Evolutionary conservation across 2,329 filamentous ascomycete genomes (phyloP).

Genomic region (Hawksworthiomyces lignivorus): DNA sequence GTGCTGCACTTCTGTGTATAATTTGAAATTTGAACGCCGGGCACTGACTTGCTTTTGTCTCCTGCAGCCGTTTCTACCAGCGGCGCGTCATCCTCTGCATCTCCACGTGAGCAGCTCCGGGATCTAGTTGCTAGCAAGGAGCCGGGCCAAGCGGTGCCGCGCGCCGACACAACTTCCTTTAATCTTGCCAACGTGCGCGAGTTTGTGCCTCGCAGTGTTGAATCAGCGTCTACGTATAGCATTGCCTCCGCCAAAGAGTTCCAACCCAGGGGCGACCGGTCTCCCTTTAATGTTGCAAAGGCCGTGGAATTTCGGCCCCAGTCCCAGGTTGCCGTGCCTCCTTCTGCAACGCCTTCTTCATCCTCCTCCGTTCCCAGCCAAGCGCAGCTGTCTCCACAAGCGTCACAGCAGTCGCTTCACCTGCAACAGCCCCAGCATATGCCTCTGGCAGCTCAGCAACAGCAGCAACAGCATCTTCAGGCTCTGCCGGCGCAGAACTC

Average conservation of each 20-base stretch:
- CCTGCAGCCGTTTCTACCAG: slow-evolving; percentile 10
- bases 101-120: slow-evolving; percentile 9
- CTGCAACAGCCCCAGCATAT: slow-evolving; percentile 2
- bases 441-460: background rate
- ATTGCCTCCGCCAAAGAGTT: slow-evolving; percentile 11
- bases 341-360: slow-evolving; percentile 7
- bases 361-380: slow-evolving; percentile 6
- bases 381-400: slow-evolving; percentile 7
- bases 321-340: slow-evolving; percentile 7
- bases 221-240: slow-evolving; percentile 10
- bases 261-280: slow-evolving; percentile 12
- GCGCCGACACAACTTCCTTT: slow-evolving; percentile 31
- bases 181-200: slow-evolving; percentile 49
- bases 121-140: slow-evolving; percentile 6
- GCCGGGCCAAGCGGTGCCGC: slow-evolving; percentile 4
- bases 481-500: background rate
- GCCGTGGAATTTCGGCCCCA: slow-evolving; percentile 16
- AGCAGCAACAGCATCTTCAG: slow-evolving; percentile 2
- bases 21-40: background rate
- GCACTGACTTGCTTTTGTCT: background rate
- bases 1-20: background rate
- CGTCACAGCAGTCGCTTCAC: background rate
- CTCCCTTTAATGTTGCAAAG: slow-evolving; percentile 16
- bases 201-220: slow-evolving; percentile 12
- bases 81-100: slow-evolving; percentile 13